Evolutionary conservation across 2,329 filamentous ascomycete genomes (phyloP).

Genomic region (Colletotrichum echinochloae): DNA sequence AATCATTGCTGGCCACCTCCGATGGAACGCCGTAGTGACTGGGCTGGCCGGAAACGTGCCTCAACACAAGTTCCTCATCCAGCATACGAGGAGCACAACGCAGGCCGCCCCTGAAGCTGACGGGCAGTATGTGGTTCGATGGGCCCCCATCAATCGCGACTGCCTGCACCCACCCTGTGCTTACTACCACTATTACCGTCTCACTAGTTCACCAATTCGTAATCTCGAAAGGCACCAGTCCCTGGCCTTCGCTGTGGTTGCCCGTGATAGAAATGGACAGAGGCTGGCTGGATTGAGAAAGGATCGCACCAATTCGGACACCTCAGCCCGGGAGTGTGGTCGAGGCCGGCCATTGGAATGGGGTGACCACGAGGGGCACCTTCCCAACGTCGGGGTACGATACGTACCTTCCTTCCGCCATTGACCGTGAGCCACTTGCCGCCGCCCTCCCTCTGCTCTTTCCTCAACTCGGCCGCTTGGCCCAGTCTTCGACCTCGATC

Average conservation of each 20-base stretch:
- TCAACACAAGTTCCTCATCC: slow-evolving; percentile 11
- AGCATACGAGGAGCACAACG: slow-evolving; percentile 29
- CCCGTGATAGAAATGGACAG: not conserved
- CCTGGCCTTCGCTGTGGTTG: not conserved
- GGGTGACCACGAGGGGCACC: not conserved
- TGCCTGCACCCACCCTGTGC: not conserved
- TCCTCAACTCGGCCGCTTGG: not conserved
- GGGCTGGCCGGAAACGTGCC: slow-evolving; percentile 9
- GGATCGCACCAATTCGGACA: not conserved
- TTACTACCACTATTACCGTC: not conserved
- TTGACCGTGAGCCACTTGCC: not conserved
- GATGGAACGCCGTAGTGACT: slow-evolving; percentile 7
- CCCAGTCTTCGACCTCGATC: slow-evolving; percentile 16
- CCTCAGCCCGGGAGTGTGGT: not conserved
- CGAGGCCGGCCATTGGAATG: not conserved
- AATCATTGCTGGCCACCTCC: slow-evolving; percentile 14
- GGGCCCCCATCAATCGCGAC: not conserved
- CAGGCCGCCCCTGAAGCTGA: slow-evolving; percentile 9
- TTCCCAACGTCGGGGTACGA: not conserved
- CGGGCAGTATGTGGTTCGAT: slow-evolving; percentile 9
- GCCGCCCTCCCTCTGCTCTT: not conserved
- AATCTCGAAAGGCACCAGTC: not conserved
- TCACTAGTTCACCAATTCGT: not conserved
- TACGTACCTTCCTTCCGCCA: not conserved
- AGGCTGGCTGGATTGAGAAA: not conserved